These are phyloP conservation scores for Solanum appendiculatum DNA, from an alignment of 257 asterid species.

Conservation along the genomic window DNA sequence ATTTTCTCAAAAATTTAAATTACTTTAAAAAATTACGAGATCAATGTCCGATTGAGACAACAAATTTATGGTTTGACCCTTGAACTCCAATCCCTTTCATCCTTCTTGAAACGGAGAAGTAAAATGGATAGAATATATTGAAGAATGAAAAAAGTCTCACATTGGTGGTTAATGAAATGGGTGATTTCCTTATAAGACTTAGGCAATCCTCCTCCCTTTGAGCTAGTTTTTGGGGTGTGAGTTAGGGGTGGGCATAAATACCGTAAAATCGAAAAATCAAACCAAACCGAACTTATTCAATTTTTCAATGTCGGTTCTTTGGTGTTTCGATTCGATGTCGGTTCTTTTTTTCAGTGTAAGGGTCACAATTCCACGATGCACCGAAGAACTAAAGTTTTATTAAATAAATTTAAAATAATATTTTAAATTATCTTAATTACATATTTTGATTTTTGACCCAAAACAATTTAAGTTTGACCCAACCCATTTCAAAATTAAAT, in stretches of 20 bases:
- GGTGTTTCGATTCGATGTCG: no score
- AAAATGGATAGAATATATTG: not conserved
- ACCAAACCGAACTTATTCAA: no score
- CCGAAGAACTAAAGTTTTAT: no score
- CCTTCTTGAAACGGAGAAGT: not conserved
- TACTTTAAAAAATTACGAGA: not conserved
- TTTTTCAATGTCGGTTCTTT: no score
- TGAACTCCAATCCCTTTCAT: not conserved
- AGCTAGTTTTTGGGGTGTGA: not conserved
- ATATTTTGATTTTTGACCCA: no score
- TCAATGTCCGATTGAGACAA: not conserved
- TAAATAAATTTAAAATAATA: no score
- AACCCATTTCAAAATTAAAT: no score
- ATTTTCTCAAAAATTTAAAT: not conserved
- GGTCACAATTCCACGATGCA: no score
- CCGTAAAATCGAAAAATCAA: no score
- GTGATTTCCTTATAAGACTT: not conserved
- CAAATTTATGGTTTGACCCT: not conserved
- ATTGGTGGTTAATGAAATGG: not conserved
- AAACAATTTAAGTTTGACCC: no score
- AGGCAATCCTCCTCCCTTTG: not conserved
- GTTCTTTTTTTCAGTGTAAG: no score
- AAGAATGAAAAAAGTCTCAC: not conserved
- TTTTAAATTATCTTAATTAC: no score
- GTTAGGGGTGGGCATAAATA: not conserved